Conservation (phyloP, 495 filamentous ascomycete genomes). For the Trichoderma asperelloides region DNA sequence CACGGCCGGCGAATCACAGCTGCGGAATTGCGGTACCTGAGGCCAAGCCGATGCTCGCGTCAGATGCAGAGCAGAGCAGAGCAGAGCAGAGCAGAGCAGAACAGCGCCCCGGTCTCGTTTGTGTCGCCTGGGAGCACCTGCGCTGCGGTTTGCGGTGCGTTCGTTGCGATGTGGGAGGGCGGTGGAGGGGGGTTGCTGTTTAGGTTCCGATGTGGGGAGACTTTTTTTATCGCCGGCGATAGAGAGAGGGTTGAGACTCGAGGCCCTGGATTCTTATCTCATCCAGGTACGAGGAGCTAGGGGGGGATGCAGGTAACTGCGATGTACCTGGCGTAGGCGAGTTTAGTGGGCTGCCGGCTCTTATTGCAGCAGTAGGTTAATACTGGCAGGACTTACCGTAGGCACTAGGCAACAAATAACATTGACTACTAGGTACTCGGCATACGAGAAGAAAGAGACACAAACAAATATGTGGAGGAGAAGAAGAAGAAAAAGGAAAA, state of each 20-base stretch:
- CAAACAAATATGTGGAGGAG: too few species aligned
- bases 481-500: too few species aligned
- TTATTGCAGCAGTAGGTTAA: too few species aligned
- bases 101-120: neutral
- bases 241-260: conserved; percentile 3
- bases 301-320: neutral
- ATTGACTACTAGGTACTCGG: neutral
- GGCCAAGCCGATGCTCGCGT: too few species aligned
- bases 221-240: conserved; percentile 1
- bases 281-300: neutral
- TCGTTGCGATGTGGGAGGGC: neutral
- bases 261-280: neutral
- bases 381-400: too few species aligned
- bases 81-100: neutral
- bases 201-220: conserved; percentile 4
- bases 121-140: neutral
- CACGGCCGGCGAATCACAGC: neutral
- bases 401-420: too few species aligned
- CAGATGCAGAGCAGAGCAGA: neutral
- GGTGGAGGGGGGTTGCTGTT: neutral
- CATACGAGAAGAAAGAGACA: too few species aligned
- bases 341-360: too few species aligned
- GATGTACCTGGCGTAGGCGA: too few species aligned
- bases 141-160: neutral
- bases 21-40: neutral